Evolutionary conservation across 2,329 filamentous ascomycete species (phyloP).

Genomic region (Colletotrichum shisoi): DNA sequence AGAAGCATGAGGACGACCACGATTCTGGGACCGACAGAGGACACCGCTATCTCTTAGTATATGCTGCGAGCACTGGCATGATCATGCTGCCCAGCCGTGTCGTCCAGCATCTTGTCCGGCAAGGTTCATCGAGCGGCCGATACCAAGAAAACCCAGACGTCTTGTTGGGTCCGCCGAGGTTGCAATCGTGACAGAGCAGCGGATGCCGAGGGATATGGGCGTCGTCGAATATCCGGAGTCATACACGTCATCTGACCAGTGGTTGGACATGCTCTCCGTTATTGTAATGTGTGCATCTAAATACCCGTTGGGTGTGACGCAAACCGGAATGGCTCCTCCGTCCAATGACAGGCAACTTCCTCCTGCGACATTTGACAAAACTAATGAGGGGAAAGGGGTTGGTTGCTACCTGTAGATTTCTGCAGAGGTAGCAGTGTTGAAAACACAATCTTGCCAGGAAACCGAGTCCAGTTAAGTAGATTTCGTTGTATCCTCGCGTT

Average conservation of each 20-base stretch:
- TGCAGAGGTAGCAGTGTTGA: too few species aligned
- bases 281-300: too few species aligned
- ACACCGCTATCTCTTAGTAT: neutral
- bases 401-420: too few species aligned
- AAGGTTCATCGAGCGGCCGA: neutral
- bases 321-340: too few species aligned
- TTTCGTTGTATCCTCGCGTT: too few species aligned
- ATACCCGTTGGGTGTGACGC: neutral
- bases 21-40: neutral
- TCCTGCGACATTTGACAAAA: too few species aligned
- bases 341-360: neutral
- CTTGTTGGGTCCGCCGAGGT: neutral
- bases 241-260: neutral
- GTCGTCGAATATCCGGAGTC: neutral
- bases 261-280: neutral
- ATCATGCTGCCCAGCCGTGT: neutral
- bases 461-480: too few species aligned
- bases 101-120: neutral
- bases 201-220: too few species aligned
- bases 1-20: neutral
- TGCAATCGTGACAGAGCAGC: neutral
- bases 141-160: neutral
- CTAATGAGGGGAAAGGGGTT: too few species aligned
- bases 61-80: neutral
- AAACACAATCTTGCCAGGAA: too few species aligned